These are phyloP conservation scores for Ascochyta koolunga DNA, from an alignment of 2,329 filamentous ascomycete species.

Conservation along the genomic window DNA sequence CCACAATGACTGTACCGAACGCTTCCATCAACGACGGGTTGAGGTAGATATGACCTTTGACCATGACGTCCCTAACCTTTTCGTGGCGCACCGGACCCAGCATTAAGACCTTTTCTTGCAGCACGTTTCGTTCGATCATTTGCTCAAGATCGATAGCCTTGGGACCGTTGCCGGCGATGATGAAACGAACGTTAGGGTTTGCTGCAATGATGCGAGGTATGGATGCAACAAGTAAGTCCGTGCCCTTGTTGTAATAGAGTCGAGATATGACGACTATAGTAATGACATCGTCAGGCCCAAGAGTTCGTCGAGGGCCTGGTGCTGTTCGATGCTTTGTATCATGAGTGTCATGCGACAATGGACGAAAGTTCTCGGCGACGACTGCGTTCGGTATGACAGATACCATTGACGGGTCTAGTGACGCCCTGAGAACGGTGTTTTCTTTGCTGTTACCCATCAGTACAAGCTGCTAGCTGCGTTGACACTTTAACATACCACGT, in stretches of 20 bases:
- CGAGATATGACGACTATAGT: conserved; percentile 97
- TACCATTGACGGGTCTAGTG: conserved; percentile 93
- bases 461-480: background rate
- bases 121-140: conserved; percentile 92
- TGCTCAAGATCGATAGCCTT: conserved; percentile 98
- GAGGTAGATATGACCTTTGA: conserved; percentile 93
- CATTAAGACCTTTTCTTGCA: conserved; percentile 93
- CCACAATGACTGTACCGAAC: conserved; percentile 96
- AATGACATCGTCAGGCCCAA: conserved; percentile 84
- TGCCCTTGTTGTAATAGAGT: conserved; percentile 98
- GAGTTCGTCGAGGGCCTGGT: conserved; percentile 66
- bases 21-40: conserved; percentile 95
- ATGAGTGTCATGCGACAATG: conserved; percentile 57
- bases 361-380: conserved; percentile 93
- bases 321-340: conserved; percentile 38
- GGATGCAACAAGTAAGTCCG: conserved; percentile 92
- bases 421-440: conserved; percentile 93
- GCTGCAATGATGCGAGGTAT: conserved; percentile 89
- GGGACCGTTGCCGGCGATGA: conserved; percentile 93
- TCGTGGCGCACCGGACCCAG: conserved; percentile 92
- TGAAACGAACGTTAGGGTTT: conserved; percentile 92
- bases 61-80: conserved; percentile 96
- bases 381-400: conserved; percentile 98
- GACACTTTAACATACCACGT: conserved; percentile 71
- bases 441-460: conserved; percentile 72